Conservation (phyloP, 1,284 basidiomycete species). For the Rhodotorula glutinis region DNA sequence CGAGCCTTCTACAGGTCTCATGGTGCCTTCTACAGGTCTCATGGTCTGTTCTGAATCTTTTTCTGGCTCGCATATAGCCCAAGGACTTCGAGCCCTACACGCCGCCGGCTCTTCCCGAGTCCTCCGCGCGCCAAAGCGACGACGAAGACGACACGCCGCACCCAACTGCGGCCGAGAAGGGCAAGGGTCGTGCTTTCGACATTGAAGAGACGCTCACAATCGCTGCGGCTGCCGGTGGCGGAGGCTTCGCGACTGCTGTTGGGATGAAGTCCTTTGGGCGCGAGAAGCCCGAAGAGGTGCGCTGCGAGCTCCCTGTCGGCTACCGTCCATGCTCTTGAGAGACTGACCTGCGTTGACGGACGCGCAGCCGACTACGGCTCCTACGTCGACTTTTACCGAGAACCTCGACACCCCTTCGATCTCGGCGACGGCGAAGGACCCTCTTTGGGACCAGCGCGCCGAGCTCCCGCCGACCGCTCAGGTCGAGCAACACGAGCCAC, state of each 20-base stretch:
- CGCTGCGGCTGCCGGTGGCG: conserved; percentile 12
- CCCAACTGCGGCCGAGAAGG: conserved; percentile 7
- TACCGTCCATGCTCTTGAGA: too few relatives aligned
- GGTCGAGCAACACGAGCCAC: neutral
- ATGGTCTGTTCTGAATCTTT: too few relatives aligned
- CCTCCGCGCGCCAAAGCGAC: neutral
- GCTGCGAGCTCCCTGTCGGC: neutral
- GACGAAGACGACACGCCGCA: neutral
- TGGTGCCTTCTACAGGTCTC: too few relatives aligned
- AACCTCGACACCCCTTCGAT: conserved; percentile 2
- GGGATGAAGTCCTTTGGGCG: conserved; percentile 9
- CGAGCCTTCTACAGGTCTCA: too few relatives aligned
- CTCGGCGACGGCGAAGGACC: neutral
- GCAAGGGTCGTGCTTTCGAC: conserved; percentile 12
- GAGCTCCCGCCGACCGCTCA: conserved; percentile 8
- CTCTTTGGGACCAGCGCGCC: conserved; percentile 27
- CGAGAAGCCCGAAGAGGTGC: neutral
- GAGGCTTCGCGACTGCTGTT: conserved; percentile 10
- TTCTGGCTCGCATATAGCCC: too few relatives aligned
- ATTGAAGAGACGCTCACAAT: conserved; percentile 16
- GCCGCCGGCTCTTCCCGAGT: neutral
- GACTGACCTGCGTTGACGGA: too few relatives aligned
- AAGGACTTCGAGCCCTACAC: conserved; percentile 24
- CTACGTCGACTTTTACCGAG: neutral
- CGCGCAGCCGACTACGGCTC: neutral